Conservation (phyloP, 2,329 filamentous ascomycete species). For the Macrophomina pseudophaseolina region DNA sequence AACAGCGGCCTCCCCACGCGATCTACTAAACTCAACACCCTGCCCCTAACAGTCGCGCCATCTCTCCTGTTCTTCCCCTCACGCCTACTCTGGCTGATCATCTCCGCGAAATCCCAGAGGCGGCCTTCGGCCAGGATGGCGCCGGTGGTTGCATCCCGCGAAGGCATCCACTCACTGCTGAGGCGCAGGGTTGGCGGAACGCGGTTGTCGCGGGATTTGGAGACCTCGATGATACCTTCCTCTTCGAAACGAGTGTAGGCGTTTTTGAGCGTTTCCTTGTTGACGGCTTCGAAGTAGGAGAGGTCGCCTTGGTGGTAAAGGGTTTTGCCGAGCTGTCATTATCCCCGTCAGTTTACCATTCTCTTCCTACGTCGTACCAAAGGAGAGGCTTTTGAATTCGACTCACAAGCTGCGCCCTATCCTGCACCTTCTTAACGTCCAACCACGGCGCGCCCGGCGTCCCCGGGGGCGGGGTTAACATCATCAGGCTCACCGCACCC, state of each 20-base stretch:
- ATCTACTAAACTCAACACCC: slow-evolving; percentile 80
- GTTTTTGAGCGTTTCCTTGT: slow-evolving; percentile 97
- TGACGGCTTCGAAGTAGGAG: slow-evolving; percentile 96
- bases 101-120: slow-evolving; percentile 90
- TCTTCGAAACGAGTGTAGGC: slow-evolving; percentile 87
- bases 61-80: slow-evolving; percentile 98
- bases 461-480: slow-evolving; percentile 72
- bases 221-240: slow-evolving; percentile 82
- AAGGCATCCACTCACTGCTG: slow-evolving; percentile 74
- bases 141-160: slow-evolving; percentile 66
- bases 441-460: slow-evolving; percentile 68
- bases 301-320: slow-evolving; percentile 97
- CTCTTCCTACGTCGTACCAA: too few relatives aligned
- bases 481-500: slow-evolving; percentile 84
- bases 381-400: neutral
- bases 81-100: slow-evolving; percentile 78
- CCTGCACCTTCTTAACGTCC: slow-evolving; percentile 76
- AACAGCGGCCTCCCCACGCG: slow-evolving; percentile 71
- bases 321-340: slow-evolving; percentile 80
- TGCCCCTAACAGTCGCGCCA: slow-evolving; percentile 81
- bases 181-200: slow-evolving; percentile 68
- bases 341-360: too few relatives aligned
- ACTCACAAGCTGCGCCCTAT: slow-evolving; percentile 75
- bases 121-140: slow-evolving; percentile 71
- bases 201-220: slow-evolving; percentile 67